Base-by-base conservation (phyloP, 129 eudicot species). In the Arctium lappa region DNA sequence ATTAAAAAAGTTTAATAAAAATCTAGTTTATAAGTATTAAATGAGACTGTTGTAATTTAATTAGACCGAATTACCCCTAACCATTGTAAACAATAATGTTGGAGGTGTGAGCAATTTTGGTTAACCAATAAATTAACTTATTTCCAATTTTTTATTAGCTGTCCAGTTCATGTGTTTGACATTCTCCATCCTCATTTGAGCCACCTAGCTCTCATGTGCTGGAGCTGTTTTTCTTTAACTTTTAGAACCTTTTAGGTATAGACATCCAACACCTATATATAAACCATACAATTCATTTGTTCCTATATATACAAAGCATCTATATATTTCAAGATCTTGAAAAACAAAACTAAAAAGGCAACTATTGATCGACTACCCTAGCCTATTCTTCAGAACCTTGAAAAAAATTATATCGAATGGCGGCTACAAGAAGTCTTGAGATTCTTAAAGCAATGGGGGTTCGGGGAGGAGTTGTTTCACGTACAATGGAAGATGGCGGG, bases 391-490 rank as follows among this genome's bases (percentile, higher is more conserved):
- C 44, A 15, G 1, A 77, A 83, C 37, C n/a, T 80, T 48, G 66
- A 56, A 7, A 79, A 22, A 69, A 36, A 16, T 32, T 56, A 12
- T 9, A 66, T 18, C 8, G 11, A 40, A 84, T 84, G 83, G 73
- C 79, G 79, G 73, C 83, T 60, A 78, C 42, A 1, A 84, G 79
- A 32, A 78, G 69, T 72, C 39, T 84, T 1, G 83, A 84, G 69
- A 78, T 78, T 71, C 79, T 84, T 72, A 78, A 78, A 11, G 78
- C 74, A 8, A 73, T 78, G 31, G 69, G 83, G 36, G 83, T 72
- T 78, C 79, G 68, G 8, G 88, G 88, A 4, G 85, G 88, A 31
- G 30, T 50, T 29, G 88, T 85, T 48, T 80, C 88, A 29, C 73
- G 74, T 29, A 75, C 79, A 6, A n/a, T 68, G 8, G 88, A 80